Base-by-base conservation (phyloP, 768 basidiomycete genomes). In the Pisolithus orientalis region DNA sequence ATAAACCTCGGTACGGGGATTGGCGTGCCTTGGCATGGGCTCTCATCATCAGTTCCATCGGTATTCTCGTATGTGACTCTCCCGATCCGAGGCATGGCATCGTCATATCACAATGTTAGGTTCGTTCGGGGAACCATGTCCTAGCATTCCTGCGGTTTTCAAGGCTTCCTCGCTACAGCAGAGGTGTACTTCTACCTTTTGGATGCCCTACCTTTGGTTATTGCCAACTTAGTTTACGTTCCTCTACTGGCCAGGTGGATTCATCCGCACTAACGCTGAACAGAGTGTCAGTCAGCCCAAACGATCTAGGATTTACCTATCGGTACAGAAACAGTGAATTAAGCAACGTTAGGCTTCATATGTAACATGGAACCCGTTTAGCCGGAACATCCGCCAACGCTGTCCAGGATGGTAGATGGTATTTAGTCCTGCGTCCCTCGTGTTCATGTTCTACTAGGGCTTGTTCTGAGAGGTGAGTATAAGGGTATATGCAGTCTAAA, bases 111-210 rank as follows among this genome's bases (percentile, higher is more conserved):
- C 11, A 21, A 40, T 31, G 16, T 0, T 46, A 84, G 83, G 74
- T 85, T 56, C 85, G 87, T 51, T 87, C 82, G 38, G 65, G 74
- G 2, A 90, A 81, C 69, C 76, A 76, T 62, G 74, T 75, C 75
- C 16, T 86, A 90, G 57, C 72, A 81, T 28, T 77, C 80, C 3
- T 70, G 85, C 64, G 87, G 87, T n/a, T 86, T 71, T 63, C 53
- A 65, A 24, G 84, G 84, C 3, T 69, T 70, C 37, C 73, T 88
- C 17, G 74, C 79, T 6, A 81, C 74, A 2, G 76, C 75, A 4
- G 85, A 88, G 63, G 65, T 61, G 3, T 80, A 75, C 57, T 87
- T 90, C 64, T 90, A 87, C 61, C 78, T 69, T 1, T 70, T 88
- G 38, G 82, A 90, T 62, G 78, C 84, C 0, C 70, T 87, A 5